Evolutionary conservation across 148 eudicot species (phyloP).

Genomic region (Rhododendron molle): DNA sequence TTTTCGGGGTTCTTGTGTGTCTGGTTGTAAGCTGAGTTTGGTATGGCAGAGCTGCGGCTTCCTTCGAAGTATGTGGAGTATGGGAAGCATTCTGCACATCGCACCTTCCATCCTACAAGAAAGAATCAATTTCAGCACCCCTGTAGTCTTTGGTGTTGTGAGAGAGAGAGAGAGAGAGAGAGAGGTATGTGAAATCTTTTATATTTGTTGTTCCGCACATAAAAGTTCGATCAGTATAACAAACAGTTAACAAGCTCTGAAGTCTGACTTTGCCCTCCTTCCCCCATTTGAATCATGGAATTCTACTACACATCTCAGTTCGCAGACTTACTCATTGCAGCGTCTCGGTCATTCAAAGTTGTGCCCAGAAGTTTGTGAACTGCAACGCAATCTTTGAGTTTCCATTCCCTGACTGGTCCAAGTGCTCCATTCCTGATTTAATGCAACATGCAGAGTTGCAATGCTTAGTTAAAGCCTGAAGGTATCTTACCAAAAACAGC

Average conservation of each 20-base stretch:
- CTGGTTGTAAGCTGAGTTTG: slow-evolving; percentile 37
- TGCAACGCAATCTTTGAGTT: slow-evolving; percentile 65
- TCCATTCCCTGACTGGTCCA: slow-evolving; percentile 56
- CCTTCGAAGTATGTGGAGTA: slow-evolving; percentile 85
- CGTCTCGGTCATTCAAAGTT: slow-evolving; percentile 54
- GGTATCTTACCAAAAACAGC: not conserved
- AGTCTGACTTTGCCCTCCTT: not conserved
- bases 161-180: not conserved
- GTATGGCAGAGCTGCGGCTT: slow-evolving; percentile 54
- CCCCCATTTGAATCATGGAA: not conserved
- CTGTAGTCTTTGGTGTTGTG: not conserved
- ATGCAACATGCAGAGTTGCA: not conserved
- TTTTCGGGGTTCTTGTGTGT: slow-evolving; percentile 33
- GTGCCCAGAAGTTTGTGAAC: slow-evolving; percentile 67
- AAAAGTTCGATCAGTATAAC: not conserved
- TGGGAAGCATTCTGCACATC: slow-evolving; percentile 76
- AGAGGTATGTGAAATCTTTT: not conserved
- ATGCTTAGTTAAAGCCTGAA: not conserved
- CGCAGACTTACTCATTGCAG: slow-evolving; percentile 62
- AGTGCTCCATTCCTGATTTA: slow-evolving; percentile 54
- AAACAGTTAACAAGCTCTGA: not conserved
- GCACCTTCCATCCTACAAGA: slow-evolving; percentile 73
- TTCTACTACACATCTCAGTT: not conserved
- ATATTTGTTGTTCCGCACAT: not conserved
- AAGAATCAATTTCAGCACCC: slow-evolving; percentile 13